These are phyloP conservation scores for Metarhizium sp. DNA, from an alignment of 2,329 filamentous ascomycete species.

Conservation along the genomic window DNA sequence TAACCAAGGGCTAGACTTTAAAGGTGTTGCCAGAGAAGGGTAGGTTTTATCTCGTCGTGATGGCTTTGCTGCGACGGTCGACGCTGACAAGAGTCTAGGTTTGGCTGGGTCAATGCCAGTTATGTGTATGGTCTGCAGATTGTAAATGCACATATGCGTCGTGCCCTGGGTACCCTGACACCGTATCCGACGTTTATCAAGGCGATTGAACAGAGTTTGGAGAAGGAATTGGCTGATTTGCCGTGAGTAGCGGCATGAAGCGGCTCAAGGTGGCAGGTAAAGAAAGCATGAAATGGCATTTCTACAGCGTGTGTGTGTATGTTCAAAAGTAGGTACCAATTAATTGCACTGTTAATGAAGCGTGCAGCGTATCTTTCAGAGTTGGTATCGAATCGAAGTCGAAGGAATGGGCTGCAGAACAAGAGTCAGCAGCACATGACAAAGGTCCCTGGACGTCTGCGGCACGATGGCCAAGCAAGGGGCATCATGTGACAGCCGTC, in stretches of 20 bases:
- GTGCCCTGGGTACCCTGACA: constrained; percentile 79
- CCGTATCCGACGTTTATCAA: constrained; percentile 75
- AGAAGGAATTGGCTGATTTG: constrained; percentile 41
- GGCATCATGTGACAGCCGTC: not conserved
- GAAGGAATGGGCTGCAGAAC: not conserved
- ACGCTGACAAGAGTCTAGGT: constrained; percentile 42
- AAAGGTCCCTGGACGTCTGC: not conserved
- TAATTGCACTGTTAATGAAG: not conserved
- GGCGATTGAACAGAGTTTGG: constrained; percentile 48
- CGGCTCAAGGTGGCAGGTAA: not conserved
- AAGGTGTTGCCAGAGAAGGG: constrained; percentile 93
- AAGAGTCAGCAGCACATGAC: not conserved
- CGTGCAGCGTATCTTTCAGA: not conserved
- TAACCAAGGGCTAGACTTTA: constrained; percentile 92
- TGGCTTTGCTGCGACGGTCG: not conserved
- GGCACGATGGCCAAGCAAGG: not conserved
- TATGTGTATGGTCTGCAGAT: constrained; percentile 91
- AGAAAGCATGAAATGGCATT: not conserved
- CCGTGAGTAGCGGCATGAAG: not conserved
- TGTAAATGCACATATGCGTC: constrained; percentile 78
- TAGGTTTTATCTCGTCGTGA: constrained; percentile 38
- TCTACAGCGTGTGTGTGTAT: not conserved
- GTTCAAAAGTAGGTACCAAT: not conserved
- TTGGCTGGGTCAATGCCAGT: constrained; percentile 98
- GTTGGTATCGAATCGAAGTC: not conserved